phyloP scores from a whole-genome alignment of 2,329 filamentous ascomycete species.

The Stagonosporopsis rhizophila region DNA sequence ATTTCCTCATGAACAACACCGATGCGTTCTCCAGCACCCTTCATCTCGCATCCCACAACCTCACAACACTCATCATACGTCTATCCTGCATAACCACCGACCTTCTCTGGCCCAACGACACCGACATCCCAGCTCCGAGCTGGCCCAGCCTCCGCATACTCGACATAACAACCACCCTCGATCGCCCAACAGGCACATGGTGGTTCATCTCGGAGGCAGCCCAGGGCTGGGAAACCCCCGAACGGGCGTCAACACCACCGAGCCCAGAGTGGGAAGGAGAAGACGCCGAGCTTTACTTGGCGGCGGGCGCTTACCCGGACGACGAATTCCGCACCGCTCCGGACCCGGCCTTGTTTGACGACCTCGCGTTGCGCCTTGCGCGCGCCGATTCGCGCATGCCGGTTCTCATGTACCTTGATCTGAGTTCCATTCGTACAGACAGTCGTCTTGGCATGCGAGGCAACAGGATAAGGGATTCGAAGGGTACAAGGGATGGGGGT shows the following conservation, averaged over 20 bases:
- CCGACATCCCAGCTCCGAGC: slow-evolving; percentile 1
- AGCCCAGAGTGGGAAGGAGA: slow-evolving; percentile 4
- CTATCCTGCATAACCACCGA: slow-evolving; percentile 4
- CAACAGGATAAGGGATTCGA: slow-evolving; percentile 12
- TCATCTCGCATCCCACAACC: slow-evolving; percentile 6
- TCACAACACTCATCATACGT: slow-evolving; percentile 4
- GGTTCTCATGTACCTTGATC: slow-evolving; percentile 5
- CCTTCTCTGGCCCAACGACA: slow-evolving; percentile 4
- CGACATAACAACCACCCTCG: slow-evolving; percentile 6
- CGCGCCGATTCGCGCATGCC: slow-evolving; percentile 5
- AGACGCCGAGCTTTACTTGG: slow-evolving; percentile 6
- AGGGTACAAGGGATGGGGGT: slow-evolving; percentile 9
- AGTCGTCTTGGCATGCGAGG: slow-evolving; percentile 6
- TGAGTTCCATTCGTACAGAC: slow-evolving; percentile 5
- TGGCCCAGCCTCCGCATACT: slow-evolving; percentile 5
- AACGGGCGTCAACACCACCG: background rate
- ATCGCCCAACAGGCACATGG: slow-evolving; percentile 4
- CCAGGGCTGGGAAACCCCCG: slow-evolving; percentile 4
- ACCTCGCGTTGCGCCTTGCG: slow-evolving; percentile 5
- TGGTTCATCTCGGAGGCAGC: slow-evolving; percentile 4
- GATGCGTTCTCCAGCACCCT: slow-evolving; percentile 6
- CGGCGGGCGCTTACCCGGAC: slow-evolving; percentile 2
- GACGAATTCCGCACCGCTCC: slow-evolving; percentile 5
- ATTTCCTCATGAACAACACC: slow-evolving; percentile 5
- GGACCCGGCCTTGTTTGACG: slow-evolving; percentile 4